A percentile compares a stretch with the other conserved stretches of the same genome.
phyloP scores from a whole-genome alignment of 495 filamentous ascomycete genomes.

The Podospora bellae-mahoneyi region DNA sequence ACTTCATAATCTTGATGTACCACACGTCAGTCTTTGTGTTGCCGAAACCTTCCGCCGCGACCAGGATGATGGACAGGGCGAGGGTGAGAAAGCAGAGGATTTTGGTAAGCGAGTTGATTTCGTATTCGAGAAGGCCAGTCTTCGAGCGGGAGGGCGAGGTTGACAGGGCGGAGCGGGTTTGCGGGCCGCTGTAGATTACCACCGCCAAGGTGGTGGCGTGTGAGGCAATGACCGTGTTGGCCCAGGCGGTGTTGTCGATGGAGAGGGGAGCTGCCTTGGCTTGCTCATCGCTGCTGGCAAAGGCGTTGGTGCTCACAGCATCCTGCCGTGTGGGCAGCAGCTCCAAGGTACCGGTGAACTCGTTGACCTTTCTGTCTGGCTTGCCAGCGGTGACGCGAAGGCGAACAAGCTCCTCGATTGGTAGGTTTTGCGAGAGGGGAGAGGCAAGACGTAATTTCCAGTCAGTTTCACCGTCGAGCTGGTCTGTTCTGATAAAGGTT shows the following conservation, averaged over 20 bases:
- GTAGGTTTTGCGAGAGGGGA: conserved; percentile 70
- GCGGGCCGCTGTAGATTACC: conserved; percentile 89
- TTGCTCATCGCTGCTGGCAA: conserved; percentile 29
- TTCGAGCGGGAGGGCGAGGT: conserved; percentile 90
- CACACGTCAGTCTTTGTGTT: conserved; percentile 62
- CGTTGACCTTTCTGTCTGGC: conserved; percentile 88
- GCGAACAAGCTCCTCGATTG: conserved; percentile 63
- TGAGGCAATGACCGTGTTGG: conserved; percentile 93
- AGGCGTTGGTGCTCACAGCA: conserved; percentile 27
- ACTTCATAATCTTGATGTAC: conserved; percentile 95
- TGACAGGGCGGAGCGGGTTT: conserved; percentile 91
- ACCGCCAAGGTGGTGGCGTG: conserved; percentile 83
- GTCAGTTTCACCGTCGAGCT: conserved; percentile 97
- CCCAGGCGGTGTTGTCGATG: conserved; percentile 98
- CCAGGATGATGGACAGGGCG: conserved; percentile 81
- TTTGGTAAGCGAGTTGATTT: conserved; percentile 98
- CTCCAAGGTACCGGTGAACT: conserved; percentile 84
- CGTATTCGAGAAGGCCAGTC: conserved; percentile 86
- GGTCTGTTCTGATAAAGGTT: conserved; percentile 95
- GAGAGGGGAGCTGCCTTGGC: conserved; percentile 66
- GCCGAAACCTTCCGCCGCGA: conserved; percentile 78
- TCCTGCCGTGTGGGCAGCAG: conserved; percentile 46
- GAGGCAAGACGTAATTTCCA: conserved; percentile 95
- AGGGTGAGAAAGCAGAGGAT: conserved; percentile 89
- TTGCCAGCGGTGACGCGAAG: conserved; percentile 79